Conservation (phyloP, 768 basidiomycete genomes). For the Mycena epipterygia region DNA sequence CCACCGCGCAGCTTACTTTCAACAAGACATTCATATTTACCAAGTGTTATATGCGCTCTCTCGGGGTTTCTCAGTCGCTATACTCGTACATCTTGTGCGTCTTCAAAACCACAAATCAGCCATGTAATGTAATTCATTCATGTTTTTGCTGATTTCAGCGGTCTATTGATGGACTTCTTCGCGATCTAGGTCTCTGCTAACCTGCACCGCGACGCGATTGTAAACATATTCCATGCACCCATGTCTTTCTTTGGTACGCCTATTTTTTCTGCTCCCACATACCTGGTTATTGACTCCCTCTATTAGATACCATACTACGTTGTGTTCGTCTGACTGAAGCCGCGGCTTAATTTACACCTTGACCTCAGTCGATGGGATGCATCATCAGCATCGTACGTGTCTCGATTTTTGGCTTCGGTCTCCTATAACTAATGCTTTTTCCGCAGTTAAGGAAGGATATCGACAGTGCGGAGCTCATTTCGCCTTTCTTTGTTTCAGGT, state of each 20-base stretch:
- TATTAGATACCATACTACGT: constrained; percentile 26
- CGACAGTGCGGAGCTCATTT: constrained; percentile 58
- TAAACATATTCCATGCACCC: constrained; percentile 74
- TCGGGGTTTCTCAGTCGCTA: constrained; percentile 67
- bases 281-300: constrained; percentile 51
- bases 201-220: constrained; percentile 68
- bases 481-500: too few species aligned
- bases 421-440: background rate
- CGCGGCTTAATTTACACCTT: background rate
- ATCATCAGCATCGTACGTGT: constrained; percentile 61
- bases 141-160: constrained; percentile 47
- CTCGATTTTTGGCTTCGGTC: background rate
- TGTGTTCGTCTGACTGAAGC: background rate
- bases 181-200: constrained; percentile 71
- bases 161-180: constrained; percentile 67
- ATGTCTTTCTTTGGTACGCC: constrained; percentile 82
- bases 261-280: background rate
- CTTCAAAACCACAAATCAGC: too few species aligned
- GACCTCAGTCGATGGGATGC: constrained; percentile 66
- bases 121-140: too few species aligned
- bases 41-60: constrained; percentile 72
- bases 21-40: constrained; percentile 66
- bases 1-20: too few species aligned
- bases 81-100: constrained; percentile 72
- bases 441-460: constrained; percentile 73